These are phyloP conservation scores for Zygosaccharomyces bisporus DNA, from an alignment of 805 yeast species.

Conservation along the genomic window DNA sequence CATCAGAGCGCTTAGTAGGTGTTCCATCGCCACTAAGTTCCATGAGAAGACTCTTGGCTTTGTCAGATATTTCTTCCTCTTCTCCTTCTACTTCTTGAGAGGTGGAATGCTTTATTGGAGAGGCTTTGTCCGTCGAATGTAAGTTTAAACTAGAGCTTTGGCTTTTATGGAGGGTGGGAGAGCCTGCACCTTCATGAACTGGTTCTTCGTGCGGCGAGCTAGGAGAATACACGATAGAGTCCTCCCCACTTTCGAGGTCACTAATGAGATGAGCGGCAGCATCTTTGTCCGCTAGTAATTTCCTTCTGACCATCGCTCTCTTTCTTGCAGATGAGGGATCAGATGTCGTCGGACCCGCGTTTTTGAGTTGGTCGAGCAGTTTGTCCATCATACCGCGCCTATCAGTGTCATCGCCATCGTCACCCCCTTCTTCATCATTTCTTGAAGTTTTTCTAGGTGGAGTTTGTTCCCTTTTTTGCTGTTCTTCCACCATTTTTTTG, in stretches of 20 bases:
- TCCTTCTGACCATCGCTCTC: constrained; percentile 70
- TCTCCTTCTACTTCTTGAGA: constrained; percentile 14
- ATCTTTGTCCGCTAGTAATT: constrained; percentile 38
- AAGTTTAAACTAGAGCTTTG: neutral
- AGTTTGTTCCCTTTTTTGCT: constrained; percentile 26
- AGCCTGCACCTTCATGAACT: neutral
- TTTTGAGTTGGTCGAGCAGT: constrained; percentile 77
- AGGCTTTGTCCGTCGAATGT: neutral
- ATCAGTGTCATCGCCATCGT: constrained; percentile 24
- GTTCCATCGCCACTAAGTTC: constrained; percentile 48
- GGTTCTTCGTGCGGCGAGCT: constrained; percentile 4
- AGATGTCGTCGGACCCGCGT: constrained; percentile 74
- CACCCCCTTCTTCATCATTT: constrained; percentile 11
- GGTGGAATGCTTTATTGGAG: neutral
- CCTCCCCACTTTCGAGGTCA: constrained; percentile 26
- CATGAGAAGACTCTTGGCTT: constrained; percentile 61
- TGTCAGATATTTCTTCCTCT: constrained; percentile 33
- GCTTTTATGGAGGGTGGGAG: constrained; percentile 11
- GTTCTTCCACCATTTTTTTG: constrained; percentile 48
- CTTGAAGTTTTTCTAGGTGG: constrained; percentile 15
- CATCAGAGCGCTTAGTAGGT: constrained; percentile 24
- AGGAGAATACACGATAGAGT: constrained; percentile 33
- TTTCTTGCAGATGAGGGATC: constrained; percentile 79
- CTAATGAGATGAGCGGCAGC: constrained; percentile 13
- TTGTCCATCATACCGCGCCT: constrained; percentile 70